Conservation (phyloP, 192 early-diverging fungal species). For the Rhizophagus prolifer region DNA sequence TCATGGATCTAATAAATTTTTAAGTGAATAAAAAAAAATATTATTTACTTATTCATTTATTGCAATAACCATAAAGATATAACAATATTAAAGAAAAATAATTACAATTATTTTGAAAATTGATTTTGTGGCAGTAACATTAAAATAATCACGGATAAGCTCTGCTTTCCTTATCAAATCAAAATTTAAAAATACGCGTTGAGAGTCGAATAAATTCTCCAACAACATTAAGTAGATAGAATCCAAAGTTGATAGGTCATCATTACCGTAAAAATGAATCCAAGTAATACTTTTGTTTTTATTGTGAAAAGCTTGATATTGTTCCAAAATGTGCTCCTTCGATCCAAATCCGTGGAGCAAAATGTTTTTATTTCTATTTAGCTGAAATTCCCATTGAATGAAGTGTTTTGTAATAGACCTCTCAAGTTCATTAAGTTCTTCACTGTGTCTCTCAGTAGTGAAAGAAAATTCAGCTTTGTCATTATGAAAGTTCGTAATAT, state of each 20-base stretch:
- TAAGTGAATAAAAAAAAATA: neutral
- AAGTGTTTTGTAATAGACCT: neutral
- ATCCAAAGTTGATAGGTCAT: neutral
- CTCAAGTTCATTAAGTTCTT: neutral
- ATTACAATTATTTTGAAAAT: neutral
- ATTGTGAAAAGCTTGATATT: neutral
- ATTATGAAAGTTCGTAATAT: neutral
- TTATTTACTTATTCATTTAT: neutral
- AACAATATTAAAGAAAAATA: neutral
- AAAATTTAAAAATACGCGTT: neutral
- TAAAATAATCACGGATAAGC: neutral
- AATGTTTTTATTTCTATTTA: neutral
- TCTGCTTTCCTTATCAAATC: neutral
- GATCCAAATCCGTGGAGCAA: neutral
- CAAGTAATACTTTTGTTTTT: neutral
- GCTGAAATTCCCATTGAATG: neutral
- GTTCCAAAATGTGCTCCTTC: neutral
- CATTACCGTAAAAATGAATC: neutral
- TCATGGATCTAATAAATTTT: neutral
- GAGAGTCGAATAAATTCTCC: neutral
- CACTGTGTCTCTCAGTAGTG: neutral
- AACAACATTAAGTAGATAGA: neutral
- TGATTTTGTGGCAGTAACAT: neutral
- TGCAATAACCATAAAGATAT: neutral
- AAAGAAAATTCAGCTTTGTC: neutral